Evolutionary conservation across 139 green algal genomes (phyloP).

Genomic region (Yamagishiella unicocca): DNA sequence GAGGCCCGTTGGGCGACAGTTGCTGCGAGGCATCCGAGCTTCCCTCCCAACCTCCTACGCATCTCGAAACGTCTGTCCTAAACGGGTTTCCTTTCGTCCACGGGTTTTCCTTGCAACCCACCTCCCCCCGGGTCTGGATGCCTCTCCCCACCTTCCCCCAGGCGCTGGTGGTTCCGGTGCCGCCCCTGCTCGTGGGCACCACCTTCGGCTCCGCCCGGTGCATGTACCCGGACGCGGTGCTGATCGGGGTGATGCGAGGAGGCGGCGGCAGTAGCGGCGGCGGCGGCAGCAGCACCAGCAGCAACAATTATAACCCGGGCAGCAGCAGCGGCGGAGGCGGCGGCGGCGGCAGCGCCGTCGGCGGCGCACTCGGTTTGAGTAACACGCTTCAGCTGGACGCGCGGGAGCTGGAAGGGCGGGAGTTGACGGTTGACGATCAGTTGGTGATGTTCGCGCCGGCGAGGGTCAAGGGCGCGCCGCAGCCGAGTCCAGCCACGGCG

Average conservation of each 20-base stretch:
- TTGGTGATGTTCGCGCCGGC: conserved; percentile 23
- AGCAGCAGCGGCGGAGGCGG: not conserved
- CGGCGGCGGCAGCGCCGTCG: not conserved
- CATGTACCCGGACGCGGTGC: conserved; percentile 15
- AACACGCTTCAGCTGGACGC: conserved; percentile 6
- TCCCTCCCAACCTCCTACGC: too few species aligned
- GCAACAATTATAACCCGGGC: too few species aligned
- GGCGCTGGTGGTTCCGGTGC: conserved; percentile 22
- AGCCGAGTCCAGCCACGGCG: not conserved
- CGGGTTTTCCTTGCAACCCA: too few species aligned
- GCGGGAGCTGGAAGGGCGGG: not conserved
- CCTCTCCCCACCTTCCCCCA: not conserved
- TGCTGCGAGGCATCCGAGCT: too few species aligned
- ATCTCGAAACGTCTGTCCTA: too few species aligned
- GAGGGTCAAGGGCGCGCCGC: not conserved
- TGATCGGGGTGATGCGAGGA: conserved; percentile 12
- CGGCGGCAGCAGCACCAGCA: not conserved
- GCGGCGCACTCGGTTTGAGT: not conserved
- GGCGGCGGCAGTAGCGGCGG: not conserved
- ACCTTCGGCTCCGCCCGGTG: not conserved
- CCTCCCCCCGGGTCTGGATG: too few species aligned
- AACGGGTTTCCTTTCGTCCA: too few species aligned
- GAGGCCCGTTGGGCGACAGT: too few species aligned
- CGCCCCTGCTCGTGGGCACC: conserved; percentile 2
- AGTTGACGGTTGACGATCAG: not conserved